Evolutionary conservation across 2,329 filamentous ascomycete genomes (phyloP), one percentile per base, ranked within the genome.

Genomic region (Aspergillus sp.): DNA sequence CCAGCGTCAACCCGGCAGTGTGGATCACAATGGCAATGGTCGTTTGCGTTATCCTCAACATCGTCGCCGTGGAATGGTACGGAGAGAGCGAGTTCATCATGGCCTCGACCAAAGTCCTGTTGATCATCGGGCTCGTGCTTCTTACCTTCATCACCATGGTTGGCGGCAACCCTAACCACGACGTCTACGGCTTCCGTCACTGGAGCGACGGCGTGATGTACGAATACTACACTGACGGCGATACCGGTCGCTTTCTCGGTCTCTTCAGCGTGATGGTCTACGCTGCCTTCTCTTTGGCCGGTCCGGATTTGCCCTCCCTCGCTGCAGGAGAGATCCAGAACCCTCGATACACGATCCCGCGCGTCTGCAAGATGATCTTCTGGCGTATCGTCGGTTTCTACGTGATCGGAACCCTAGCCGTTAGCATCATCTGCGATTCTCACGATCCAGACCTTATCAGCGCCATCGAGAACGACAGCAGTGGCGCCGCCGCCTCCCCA

Each of bases 111-210:
- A 91, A 91, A 67, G 82, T 90, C 3, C 64, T 91, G 1, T 78
- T 91, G 38, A 86, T 90, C 54, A 74, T 91, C 39, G 87, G 84
- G 1, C 80, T 92, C 38, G 81, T 91, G 62, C 65, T 85, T 58
- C 90, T 90, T 74, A 93, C 90, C 4, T 90, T 95, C 68, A 82
- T 95, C 62, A 86, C 87, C 60, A 92, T 93, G 86, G 78, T 93
- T 1, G 90, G 90, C 7, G 90, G 89, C 2, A 93, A 93, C 64
- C 90, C 90, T 0, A 73, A 85, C 2, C 79, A 83, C 50, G 87
- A 91, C 63, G 77, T 79, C 1, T 89, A 90, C 57, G 89, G 89
- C 1, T 92, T 92, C 70, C 81, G 86, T 15, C 82, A 86, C 68
- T 89, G 85, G 77, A 75, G 66, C 3, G 58, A 76, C 22, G 89